Percentiles rank a stretch among this genome's conserved stretches.
Conservation (phyloP, 1,139 yeast species). For the Debaryomyces coudertii region DNA sequence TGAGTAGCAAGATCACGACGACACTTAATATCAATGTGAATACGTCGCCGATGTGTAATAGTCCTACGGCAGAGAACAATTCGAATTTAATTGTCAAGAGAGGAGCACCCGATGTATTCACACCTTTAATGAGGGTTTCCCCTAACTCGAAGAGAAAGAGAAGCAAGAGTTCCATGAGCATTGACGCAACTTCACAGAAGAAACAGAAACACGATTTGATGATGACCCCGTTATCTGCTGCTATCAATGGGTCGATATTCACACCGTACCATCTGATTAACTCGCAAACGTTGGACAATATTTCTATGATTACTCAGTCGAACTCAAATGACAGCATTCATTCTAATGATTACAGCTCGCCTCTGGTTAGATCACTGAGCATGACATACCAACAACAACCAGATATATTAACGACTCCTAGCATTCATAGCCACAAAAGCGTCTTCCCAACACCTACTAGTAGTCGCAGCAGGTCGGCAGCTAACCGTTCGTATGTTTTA, state of each 20-base stretch:
- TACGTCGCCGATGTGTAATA: conserved; percentile 35
- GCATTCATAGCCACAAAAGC: conserved; percentile 1
- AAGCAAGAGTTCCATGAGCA: conserved; percentile 17
- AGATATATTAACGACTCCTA: conserved; percentile 4
- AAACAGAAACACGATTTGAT: conserved; percentile 18
- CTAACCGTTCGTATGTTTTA: background rate
- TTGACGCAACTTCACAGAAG: conserved; percentile 16
- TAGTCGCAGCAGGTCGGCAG: background rate
- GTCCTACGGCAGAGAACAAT: conserved; percentile 41
- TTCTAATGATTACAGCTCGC: conserved; percentile 20
- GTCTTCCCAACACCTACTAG: conserved; percentile 2
- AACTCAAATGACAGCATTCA: background rate
- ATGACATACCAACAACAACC: background rate
- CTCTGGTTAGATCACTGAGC: conserved; percentile 13
- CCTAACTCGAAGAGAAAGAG: conserved; percentile 30
- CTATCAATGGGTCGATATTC: conserved; percentile 19
- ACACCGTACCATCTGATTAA: conserved; percentile 31
- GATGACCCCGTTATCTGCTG: conserved; percentile 28
- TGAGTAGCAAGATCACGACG: conserved; percentile 43
- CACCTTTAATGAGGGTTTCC: conserved; percentile 51
- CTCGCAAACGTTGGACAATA: conserved; percentile 41
- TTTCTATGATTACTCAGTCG: conserved; percentile 31
- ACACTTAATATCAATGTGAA: conserved; percentile 49
- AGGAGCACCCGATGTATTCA: conserved; percentile 51
- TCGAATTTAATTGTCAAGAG: conserved; percentile 43